Evolutionary conservation across 2,329 filamentous ascomycete genomes (phyloP), one percentile per base, ranked within the genome.

Genomic region (Talaromyces sp.): DNA sequence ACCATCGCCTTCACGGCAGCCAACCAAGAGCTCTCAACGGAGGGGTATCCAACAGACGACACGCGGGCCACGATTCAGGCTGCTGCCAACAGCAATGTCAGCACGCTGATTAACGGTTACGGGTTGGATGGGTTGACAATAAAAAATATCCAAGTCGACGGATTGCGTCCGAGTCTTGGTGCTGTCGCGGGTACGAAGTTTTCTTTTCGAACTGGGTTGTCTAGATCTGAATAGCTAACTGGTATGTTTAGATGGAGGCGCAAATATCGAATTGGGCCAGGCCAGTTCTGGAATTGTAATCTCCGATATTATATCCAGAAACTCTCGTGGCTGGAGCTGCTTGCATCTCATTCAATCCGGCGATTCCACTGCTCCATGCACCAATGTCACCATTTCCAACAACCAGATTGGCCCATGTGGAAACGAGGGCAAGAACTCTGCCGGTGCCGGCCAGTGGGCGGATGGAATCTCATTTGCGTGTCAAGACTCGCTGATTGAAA

Each of bases 1-100:
- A 81, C 81, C 11, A 84, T 84, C 70, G 82, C 73, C 1, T 84
- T 84, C 78, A 68, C 52, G n/a, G 57, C 55, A 6, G 30, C 53
- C 33, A 54, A 60, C 33, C 56, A 60, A 19, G 44, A 59, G 19
- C n/a, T 65, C 8, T 62, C 60, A 17, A 62, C 60, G 4, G 36
- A 32, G 25, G 60, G 56, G 27, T 62, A 62, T 39, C 60, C 60
- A 28, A 62, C 56, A 11, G 60, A 59, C 39, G 27, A 54, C 8
- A 55, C 51, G 13, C 51, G 60, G n/a, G 60, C 33, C 27, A 62
- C 52, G 5, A 55, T 62, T 39, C 49, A 55, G 36, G 32, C 51
- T 11, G 56, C 55, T 1, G n/a, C 56, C 7, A 55, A 55, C 11
- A 59, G 56, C 22, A 55, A 44, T 55, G 55, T 55, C 2, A 62